A percentile compares a stretch with the other conserved stretches of the same genome.
Conservation (phyloP, 495 filamentous ascomycete genomes). For the Bacidia rubella region DNA sequence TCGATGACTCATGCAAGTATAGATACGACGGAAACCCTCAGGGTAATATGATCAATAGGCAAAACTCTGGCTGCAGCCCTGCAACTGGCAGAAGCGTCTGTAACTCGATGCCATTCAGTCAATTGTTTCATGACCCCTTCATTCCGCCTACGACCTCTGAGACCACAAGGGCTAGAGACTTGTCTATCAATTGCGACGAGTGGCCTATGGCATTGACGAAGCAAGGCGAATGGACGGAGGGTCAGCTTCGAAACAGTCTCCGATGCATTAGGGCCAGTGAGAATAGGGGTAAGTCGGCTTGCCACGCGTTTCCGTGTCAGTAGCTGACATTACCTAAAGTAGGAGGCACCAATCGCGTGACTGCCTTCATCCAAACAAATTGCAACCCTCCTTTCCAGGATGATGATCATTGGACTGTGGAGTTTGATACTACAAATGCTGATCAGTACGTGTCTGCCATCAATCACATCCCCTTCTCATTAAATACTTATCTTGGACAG, state of each 20-base stretch:
- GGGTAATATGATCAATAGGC: not conserved
- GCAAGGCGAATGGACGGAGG: slow-evolving; percentile 4
- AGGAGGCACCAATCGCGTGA: not conserved
- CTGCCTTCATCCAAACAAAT: not conserved
- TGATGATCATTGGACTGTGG: slow-evolving; percentile 4
- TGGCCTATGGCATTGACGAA: not conserved
- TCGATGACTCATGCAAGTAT: not conserved
- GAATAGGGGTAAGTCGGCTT: slow-evolving; percentile 1
- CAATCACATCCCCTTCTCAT: too few relatives aligned
- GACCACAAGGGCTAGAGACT: not conserved
- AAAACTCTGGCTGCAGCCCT: not conserved
- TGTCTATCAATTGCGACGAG: not conserved
- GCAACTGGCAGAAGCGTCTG: not conserved
- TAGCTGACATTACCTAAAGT: not conserved
- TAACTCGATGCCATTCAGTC: not conserved
- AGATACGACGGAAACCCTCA: not conserved
- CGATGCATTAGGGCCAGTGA: slow-evolving; percentile 3
- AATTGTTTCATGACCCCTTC: not conserved
- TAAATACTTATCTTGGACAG: not conserved
- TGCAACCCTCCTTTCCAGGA: not conserved
- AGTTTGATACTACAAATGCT: not conserved
- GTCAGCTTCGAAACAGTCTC: slow-evolving; percentile 4
- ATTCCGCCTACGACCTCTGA: not conserved
- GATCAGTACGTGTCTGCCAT: not conserved
- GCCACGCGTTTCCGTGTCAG: not conserved